These are phyloP conservation scores for Oryza australiensis DNA, from an alignment of 176 grass and related monocot genomes.

Conservation along the genomic window DNA sequence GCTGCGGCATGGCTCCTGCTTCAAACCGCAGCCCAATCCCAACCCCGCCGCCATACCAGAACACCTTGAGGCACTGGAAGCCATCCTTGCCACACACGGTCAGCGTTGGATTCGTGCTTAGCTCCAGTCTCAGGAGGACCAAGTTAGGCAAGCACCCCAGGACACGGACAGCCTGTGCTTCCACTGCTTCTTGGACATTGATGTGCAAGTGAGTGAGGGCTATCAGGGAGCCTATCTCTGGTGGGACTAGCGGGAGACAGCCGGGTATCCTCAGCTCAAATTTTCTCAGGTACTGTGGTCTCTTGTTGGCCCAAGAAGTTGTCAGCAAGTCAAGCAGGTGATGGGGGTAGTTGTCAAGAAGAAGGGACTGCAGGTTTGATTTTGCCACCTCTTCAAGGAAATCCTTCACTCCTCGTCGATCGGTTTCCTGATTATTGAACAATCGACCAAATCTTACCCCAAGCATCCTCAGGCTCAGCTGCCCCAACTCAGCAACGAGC, in stretches of 20 bases:
- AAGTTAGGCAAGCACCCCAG: neutral
- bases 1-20: constrained; percentile 23
- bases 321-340: neutral
- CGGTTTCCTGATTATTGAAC: neutral
- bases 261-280: constrained; percentile 14
- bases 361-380: constrained; percentile 28
- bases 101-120: neutral
- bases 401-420: neutral
- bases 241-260: neutral
- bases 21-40: neutral
- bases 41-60: neutral
- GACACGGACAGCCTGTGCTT: neutral
- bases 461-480: constrained; percentile 27
- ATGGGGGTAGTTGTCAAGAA: constrained; percentile 3
- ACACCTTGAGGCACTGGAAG: neutral
- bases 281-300: neutral
- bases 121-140: neutral
- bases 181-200: too few relatives aligned
- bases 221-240: neutral
- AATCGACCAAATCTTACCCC: neutral
- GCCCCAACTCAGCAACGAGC: neutral
- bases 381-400: neutral
- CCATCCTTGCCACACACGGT: neutral
- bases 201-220: constrained; percentile 22
- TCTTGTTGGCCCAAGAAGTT: too few relatives aligned